Base-by-base conservation (phyloP, 202 grass and related monocot genomes). In the Bolboschoenoplectus hybrid region DNA sequence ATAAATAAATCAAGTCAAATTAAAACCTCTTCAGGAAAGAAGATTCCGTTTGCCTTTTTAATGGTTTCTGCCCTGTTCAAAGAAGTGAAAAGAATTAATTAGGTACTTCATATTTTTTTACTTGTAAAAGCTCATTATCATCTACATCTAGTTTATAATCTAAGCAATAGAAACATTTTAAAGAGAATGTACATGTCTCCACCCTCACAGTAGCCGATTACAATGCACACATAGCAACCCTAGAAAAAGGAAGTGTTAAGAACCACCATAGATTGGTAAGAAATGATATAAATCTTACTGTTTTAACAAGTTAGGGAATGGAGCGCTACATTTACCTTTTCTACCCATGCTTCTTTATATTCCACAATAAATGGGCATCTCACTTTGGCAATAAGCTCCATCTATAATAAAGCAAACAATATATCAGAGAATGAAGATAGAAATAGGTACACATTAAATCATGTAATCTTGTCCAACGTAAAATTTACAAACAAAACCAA, bases 271-370 rank as follows among this genome's bases (percentile, higher is more conserved):
- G 56, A 81, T 61, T 58, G 5, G 4, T 45, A 81, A 10, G 44
- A 82, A 26, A 34, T 50, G 32, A 49, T 52, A 83, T 55, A 45
- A 38, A 53, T 67, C 32, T 46, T 64, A 6, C 17, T 55, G 51
- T 43, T 43, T 63, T 49, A 63, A 61, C 43, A 20, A 63, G 11
- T 36, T 82, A 61, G 35, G 58, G 61, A 43, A 35, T 36, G 55
- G 11, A 41, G 76, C 47, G 67, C 68, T 69, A 82, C 73, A 36
- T 90, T 84, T 85, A 97, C 95, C 91, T 98, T 98, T 86, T 98
- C 95, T 43, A 95, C 95, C 93, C 95, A 98, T 63, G 95, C 91
- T 75, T 98, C 95, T 89, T 91, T 98, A 81, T 98, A 98, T 43
- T 98, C 90, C 85, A 98, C 95, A 85, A 98, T 98, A 85, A 93